Evolutionary conservation across 2,329 filamentous ascomycete species (phyloP), one percentile per base, ranked within the genome.

Genomic region (Trichoderma pleuroti): DNA sequence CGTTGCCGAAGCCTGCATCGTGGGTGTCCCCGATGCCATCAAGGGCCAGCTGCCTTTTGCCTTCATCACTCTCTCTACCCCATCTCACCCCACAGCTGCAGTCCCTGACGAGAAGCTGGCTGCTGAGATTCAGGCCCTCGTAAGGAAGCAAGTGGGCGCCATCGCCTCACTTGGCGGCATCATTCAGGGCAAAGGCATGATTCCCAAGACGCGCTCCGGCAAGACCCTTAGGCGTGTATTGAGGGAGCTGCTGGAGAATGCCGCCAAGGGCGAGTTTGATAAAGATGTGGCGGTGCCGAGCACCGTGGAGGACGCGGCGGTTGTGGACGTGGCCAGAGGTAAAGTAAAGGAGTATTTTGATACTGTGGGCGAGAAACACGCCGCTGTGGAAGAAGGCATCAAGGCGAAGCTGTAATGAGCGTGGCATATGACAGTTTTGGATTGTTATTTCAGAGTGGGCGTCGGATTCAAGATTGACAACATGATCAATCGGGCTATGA

Each of bases 11-110:
- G 92, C 91, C 68, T 94, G 93, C 75, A 92, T 98, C 1, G 90
- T 98, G 32, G 91, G 92, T 54, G 91, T 97, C 70, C 94, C 94
- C 0, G 94, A 98, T 77, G 81, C 88, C 0, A 84, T 97, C 56
- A 98, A 98, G 79, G 95, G 94, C 21, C 93, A 97, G 76, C 86
- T 97, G 7, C 94, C 95, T 0, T 97, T 98, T 77, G 94, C 94
- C 11, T 97, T 98, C 78, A 86, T 97, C 75, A 91, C 86, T 0
- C 81, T 86, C 21, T 82, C 82, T 3, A 77, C 78, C 2, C 75
- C 84, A 14, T 78, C 84, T 5, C 86, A 87, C 78, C 87, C 83
- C 5, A 74, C 79, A 2, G 85, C 84, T 10, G 87, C 87, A 11
- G 79, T 87, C 4, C 85, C 86, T 0, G 82, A 85, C 36, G 73